A percentile compares a stretch with the other conserved stretches of the same genome.
phyloP scores from a whole-genome alignment of 2,329 filamentous ascomycete genomes.

The Curvularia sp. region DNA sequence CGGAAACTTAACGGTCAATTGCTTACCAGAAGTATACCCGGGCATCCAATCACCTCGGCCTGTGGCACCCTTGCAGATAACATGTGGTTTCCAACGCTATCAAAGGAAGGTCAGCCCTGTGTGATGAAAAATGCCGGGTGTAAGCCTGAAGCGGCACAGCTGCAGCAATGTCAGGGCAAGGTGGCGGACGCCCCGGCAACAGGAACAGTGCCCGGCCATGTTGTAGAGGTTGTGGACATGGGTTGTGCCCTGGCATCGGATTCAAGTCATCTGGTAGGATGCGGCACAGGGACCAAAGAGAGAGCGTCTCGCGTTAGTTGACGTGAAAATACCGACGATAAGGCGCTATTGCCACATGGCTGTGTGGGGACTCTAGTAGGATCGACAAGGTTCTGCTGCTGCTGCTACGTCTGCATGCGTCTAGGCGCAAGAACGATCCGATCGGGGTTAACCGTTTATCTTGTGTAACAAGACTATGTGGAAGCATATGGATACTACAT shows the following conservation, averaged over 20 bases:
- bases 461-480: conserved; percentile 10
- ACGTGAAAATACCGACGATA: conserved; percentile 5
- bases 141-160: conserved; percentile 8
- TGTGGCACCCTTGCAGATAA: conserved; percentile 15
- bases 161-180: conserved; percentile 13
- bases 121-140: conserved; percentile 10
- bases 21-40: conserved; percentile 17
- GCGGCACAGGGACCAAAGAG: conserved; percentile 1
- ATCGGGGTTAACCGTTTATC: conserved; percentile 8
- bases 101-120: conserved; percentile 17
- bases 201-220: conserved; percentile 1
- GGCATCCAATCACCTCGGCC: conserved; percentile 12
- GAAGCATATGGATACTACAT: not conserved
- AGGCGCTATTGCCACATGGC: conserved; percentile 18
- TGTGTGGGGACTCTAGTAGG: conserved; percentile 11
- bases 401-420: conserved; percentile 8
- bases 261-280: not conserved
- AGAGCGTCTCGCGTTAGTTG: conserved; percentile 4
- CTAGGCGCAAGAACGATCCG: conserved; percentile 9
- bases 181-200: conserved; percentile 1
- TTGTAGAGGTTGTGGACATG: conserved; percentile 5
- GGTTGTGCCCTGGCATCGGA: not conserved
- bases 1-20: conserved; percentile 19
- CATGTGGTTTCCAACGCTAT: conserved; percentile 6
- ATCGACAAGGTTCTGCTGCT: conserved; percentile 9